Evolutionary conservation across 2,329 filamentous ascomycete genomes (phyloP), one percentile per base, ranked within the genome.

Genomic region (Pyrenochaeta sp.): DNA sequence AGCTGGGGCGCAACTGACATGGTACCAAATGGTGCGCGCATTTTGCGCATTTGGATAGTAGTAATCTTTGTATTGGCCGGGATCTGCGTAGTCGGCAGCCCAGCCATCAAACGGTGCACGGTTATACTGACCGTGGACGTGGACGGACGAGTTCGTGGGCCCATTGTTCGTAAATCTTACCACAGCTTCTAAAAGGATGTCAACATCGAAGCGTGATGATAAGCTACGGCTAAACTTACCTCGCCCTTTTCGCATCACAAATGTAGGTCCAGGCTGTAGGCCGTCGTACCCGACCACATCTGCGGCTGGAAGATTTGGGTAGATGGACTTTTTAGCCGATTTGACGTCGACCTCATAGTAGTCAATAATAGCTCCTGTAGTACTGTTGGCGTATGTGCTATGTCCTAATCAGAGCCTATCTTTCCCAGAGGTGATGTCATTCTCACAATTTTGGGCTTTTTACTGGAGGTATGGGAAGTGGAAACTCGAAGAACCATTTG

Each of bases 11-110:
- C 29, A 55, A 81, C 82, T 57, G 43, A 71, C 69, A 60, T 87
- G 83, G 58, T 87, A 87, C 85, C 85, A 87, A 27, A 86, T 75
- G 0, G 82, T 77, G 32, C 84, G 78, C 1, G 78, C 82, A 33
- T 75, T 77, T 63, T 86, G 80, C 12, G 68, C 73, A 64, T 87
- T 87, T 9, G 84, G 84, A 59, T 85, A 87, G 67, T 86, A 87
- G 67, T 87, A 86, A 56, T 87, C 85, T 67, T 87, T 86, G 71
- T 81, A 85, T 61, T 86, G 72, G 0, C 82, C 82, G 0, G 79
- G 78, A 0, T 70, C 42, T 1, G 81, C 81, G n/a, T 77, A 73
- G 55, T 86, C 84, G 40, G 79, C 78, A 1, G 83, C 83, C 82
- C 82, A 85, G 0, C 83, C 83, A 58, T 83, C 82, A 45, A 79